These are phyloP conservation scores for Paspalum vaginatum DNA, from an alignment of 176 grass and related monocot species.

Conservation along the genomic window DNA sequence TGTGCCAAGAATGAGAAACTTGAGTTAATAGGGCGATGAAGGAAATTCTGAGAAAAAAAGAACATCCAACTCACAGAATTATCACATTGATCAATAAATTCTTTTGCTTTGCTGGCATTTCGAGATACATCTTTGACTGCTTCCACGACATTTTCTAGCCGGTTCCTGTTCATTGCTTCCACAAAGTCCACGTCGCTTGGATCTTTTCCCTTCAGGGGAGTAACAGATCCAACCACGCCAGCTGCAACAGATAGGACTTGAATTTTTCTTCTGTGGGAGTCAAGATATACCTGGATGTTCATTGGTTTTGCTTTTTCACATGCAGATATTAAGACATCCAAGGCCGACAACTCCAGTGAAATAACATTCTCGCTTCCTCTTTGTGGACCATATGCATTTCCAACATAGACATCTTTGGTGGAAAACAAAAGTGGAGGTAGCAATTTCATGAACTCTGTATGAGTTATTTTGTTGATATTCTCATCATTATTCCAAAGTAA, in stretches of 20 bases:
- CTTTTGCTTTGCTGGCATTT: constrained; percentile 68
- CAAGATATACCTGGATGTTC: constrained; percentile 81
- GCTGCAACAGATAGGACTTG: constrained; percentile 78
- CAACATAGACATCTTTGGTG: constrained; percentile 73
- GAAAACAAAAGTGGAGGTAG: constrained; percentile 90
- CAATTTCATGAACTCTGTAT: constrained; percentile 79
- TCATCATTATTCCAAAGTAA: constrained; percentile 86
- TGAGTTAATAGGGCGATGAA: constrained; percentile 11
- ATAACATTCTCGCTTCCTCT: constrained; percentile 62
- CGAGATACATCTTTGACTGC: constrained; percentile 73
- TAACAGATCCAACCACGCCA: constrained; percentile 61
- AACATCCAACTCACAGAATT: constrained; percentile 60
- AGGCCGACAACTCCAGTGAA: constrained; percentile 73
- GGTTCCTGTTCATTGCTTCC: constrained; percentile 59
- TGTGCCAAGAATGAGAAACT: constrained; percentile 17
- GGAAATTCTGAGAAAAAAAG: constrained; percentile 34
- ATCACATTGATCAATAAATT: constrained; percentile 65
- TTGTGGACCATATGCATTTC: constrained; percentile 45
- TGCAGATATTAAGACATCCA: constrained; percentile 89
- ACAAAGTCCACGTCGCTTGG: constrained; percentile 59
- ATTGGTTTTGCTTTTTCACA: constrained; percentile 85
- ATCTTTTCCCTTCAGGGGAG: constrained; percentile 31
- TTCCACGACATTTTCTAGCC: constrained; percentile 72
- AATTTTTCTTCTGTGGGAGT: constrained; percentile 81
- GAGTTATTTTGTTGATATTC: constrained; percentile 76